phyloP scores from a whole-genome alignment of 768 basidiomycete species.

The Sporobolomyces phaffii region DNA sequence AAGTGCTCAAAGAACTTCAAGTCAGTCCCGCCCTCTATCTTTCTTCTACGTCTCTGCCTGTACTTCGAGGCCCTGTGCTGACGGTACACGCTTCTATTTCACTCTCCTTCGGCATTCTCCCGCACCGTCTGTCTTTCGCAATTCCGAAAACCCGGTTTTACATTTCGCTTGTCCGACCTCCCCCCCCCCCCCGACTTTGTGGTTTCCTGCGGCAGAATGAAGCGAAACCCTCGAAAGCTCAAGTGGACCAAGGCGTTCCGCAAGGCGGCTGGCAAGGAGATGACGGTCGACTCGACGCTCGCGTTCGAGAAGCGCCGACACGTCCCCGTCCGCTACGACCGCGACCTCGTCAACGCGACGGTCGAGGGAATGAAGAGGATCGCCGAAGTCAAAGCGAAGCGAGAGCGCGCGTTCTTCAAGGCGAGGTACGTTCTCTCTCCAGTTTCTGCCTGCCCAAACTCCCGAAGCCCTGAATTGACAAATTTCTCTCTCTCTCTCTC shows the following conservation, averaged over 20 bases:
- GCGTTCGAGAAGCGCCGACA: conserved; percentile 99
- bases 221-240: conserved; percentile 97
- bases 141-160: no score
- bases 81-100: no score
- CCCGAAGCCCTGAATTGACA: not conserved
- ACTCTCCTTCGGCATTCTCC: no score
- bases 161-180: no score
- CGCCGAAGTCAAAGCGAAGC: conserved; percentile 78
- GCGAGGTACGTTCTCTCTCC: conserved; percentile 52
- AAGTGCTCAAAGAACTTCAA: conserved; percentile 99
- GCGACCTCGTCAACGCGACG: conserved; percentile 84
- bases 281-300: conserved; percentile 97
- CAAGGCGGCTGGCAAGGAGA: conserved; percentile 97
- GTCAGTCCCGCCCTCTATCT: conserved; percentile 50
- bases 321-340: conserved; percentile 92
- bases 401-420: conserved; percentile 95
- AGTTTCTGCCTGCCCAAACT: not conserved
- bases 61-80: no score
- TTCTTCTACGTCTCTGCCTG: not conserved
- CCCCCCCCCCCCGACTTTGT: not conserved
- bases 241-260: conserved; percentile 99
- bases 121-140: no score
- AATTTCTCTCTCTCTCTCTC: no score
- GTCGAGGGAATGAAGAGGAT: conserved; percentile 94
- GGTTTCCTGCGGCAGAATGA: conserved; percentile 63